These are phyloP conservation scores for Eucommia ulmoides DNA, from an alignment of 257 asterid species.

Conservation along the genomic window DNA sequence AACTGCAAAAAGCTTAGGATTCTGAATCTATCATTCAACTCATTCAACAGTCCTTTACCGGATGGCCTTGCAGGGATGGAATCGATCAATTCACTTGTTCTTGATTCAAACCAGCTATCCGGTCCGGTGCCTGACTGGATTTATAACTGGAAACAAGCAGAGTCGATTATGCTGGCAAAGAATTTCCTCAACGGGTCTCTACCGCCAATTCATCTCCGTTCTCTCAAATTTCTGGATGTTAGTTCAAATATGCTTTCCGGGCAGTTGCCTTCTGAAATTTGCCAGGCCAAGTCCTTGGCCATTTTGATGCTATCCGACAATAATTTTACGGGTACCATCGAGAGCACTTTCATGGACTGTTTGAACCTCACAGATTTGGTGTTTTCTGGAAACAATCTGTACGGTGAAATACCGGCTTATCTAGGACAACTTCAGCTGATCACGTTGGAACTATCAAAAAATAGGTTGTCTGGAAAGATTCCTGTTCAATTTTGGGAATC, in stretches of 20 bases:
- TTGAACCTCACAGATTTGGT: constrained; percentile 33
- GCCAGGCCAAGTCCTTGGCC: constrained; percentile 37
- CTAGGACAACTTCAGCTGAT: constrained; percentile 45
- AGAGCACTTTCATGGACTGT: constrained; percentile 34
- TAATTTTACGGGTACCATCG: constrained; percentile 44
- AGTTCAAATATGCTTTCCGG: constrained; percentile 52
- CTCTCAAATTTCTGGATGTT: constrained; percentile 33
- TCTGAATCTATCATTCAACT: constrained; percentile 51
- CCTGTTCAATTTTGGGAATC: constrained; percentile 67
- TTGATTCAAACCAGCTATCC: constrained; percentile 43
- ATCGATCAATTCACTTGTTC: constrained; percentile 34
- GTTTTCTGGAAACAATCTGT: constrained; percentile 45
- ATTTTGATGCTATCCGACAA: constrained; percentile 37
- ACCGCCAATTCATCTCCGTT: constrained; percentile 47
- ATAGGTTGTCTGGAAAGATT: constrained; percentile 40
- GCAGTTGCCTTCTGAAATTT: constrained; percentile 33
- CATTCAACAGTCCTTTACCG: constrained; percentile 44
- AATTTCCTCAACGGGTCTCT: constrained; percentile 46
- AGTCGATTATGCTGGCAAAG: constrained; percentile 32
- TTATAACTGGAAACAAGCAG: constrained; percentile 49
- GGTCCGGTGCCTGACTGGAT: constrained; percentile 67
- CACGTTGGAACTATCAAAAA: constrained; percentile 47
- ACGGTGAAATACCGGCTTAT: constrained; percentile 56
- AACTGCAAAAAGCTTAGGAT: constrained; percentile 36
- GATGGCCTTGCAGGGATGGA: constrained; percentile 34